Base-by-base conservation (phyloP, 495 filamentous ascomycete genomes). In the Podospora bellae-mahoneyi region DNA sequence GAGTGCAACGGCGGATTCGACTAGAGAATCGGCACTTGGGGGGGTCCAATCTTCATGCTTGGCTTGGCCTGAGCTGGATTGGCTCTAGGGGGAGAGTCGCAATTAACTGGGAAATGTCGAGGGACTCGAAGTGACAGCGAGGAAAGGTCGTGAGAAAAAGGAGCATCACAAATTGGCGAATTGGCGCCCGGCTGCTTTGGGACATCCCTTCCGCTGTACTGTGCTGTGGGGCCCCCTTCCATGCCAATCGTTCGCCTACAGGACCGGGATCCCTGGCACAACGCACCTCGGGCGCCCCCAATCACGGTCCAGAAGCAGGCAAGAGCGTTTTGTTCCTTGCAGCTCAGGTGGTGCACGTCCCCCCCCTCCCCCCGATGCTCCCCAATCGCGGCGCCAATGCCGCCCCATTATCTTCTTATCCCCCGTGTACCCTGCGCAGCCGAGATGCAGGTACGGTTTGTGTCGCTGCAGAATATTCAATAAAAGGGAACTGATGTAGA, bases 71-170 rank as follows among this genome's bases (percentile, higher is more conserved):
- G 19, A 4, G 60, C 44, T 67, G 39, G 20, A 66, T 64, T 66
- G 60, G 64, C 34, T 28, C 64, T 16, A 66, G 65, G 65, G 65
- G 57, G 61, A 32, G 60, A 27, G 39, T 48, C 15, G 48, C 53
- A 68, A 58, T 60, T 60, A 60, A 68, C 60, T 69, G 64, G 64
- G 27, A 65, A 59, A 59, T 65, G 34, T 58, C 55, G 13, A 60
- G 60, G 60, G 48, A 32, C 30, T 32, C 0, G 30, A 7, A 32
- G 39, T 60, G 64, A 23, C 60, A 64, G 28, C 64, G 48, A 61
- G 61, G 55, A 5, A 58, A 58, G 6, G 55, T 58, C 55, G 5
- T 19, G 55, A 26, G 55, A 58, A 58, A 58, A 48, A 48, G 39
- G 55, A 26, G n/a, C 34, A 30, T 20, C 23, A 39, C 48, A 30